phyloP scores from a whole-genome alignment of 768 basidiomycete genomes.

The Russula lepida region DNA sequence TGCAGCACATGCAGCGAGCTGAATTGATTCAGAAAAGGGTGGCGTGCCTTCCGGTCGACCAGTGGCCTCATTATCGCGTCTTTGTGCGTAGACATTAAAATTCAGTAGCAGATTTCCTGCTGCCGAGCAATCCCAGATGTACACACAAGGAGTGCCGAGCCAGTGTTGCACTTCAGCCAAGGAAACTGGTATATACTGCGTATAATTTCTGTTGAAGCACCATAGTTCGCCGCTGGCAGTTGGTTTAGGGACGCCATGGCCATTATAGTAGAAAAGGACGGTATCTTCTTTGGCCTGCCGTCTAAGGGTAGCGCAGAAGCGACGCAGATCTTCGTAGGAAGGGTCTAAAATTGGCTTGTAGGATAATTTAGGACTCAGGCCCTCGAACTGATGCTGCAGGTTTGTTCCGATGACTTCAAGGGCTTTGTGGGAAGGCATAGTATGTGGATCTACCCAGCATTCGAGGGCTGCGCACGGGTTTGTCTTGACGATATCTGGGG shows the following conservation, averaged over 20 bases:
- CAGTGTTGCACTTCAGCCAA: constrained; percentile 88
- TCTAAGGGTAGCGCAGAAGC: constrained; percentile 74
- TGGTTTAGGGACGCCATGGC: constrained; percentile 96
- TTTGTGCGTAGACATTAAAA: constrained; percentile 73
- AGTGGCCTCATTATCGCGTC: constrained; percentile 58
- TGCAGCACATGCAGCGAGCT: constrained; percentile 89
- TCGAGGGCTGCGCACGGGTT: constrained; percentile 91
- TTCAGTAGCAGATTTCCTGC: constrained; percentile 90
- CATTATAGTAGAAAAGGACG: constrained; percentile 94
- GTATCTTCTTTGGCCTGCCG: constrained; percentile 91
- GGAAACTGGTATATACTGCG: constrained; percentile 96
- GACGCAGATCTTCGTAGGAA: constrained; percentile 85
- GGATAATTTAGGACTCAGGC: constrained; percentile 84
- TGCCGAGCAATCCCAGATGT: constrained; percentile 99
- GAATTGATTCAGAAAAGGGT: constrained; percentile 80
- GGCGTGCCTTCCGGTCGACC: constrained; percentile 54
- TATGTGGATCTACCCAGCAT: constrained; percentile 96
- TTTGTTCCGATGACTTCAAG: constrained; percentile 90
- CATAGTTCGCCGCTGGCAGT: constrained; percentile 94
- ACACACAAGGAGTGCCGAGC: constrained; percentile 92
- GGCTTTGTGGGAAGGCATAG: constrained; percentile 86
- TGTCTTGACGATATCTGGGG: constrained; percentile 96
- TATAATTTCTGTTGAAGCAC: constrained; percentile 97
- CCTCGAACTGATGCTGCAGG: constrained; percentile 92
- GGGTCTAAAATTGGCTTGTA: constrained; percentile 96